A percentile compares a stretch with the other conserved stretches of the same genome.
These are phyloP conservation scores for Forsythia suspensa DNA, from an alignment of 257 asterid genomes.

Conservation along the genomic window DNA sequence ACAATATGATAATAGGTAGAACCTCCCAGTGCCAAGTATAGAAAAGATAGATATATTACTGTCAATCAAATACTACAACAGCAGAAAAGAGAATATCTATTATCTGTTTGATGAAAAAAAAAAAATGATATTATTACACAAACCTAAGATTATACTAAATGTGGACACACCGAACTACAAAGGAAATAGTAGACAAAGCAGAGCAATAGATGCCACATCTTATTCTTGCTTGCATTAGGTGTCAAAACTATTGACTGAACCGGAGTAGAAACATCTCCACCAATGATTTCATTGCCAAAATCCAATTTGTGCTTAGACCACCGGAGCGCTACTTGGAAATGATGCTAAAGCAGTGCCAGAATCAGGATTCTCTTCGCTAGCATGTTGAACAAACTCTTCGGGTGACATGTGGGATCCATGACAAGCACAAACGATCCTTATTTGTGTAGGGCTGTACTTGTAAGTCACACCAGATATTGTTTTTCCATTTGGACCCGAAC, in stretches of 20 bases:
- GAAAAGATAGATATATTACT: background rate
- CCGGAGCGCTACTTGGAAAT: conserved; percentile 58
- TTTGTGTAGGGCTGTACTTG: conserved; percentile 77
- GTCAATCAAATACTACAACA: background rate
- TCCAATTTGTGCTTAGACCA: conserved; percentile 78
- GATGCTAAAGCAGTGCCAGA: conserved; percentile 51
- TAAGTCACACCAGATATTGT: conserved; percentile 95
- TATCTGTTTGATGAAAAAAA: background rate
- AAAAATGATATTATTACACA: background rate
- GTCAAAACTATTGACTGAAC: background rate
- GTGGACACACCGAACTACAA: background rate
- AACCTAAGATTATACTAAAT: background rate
- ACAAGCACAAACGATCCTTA: conserved; percentile 89
- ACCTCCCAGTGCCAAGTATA: background rate
- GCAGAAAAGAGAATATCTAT: background rate
- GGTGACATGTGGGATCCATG: conserved; percentile 97
- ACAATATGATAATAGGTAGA: background rate
- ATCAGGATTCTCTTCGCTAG: conserved; percentile 61
- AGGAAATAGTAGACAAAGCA: background rate
- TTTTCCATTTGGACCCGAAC: conserved; percentile 76
- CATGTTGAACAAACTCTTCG: conserved; percentile 77
- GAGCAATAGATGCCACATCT: background rate
- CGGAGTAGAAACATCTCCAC: background rate
- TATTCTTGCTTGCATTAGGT: background rate
- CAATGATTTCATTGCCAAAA: conserved; percentile 22